Evolutionary conservation across 108 stramenopile species (phyloP).

Genomic region (Bacterosira constricta): DNA sequence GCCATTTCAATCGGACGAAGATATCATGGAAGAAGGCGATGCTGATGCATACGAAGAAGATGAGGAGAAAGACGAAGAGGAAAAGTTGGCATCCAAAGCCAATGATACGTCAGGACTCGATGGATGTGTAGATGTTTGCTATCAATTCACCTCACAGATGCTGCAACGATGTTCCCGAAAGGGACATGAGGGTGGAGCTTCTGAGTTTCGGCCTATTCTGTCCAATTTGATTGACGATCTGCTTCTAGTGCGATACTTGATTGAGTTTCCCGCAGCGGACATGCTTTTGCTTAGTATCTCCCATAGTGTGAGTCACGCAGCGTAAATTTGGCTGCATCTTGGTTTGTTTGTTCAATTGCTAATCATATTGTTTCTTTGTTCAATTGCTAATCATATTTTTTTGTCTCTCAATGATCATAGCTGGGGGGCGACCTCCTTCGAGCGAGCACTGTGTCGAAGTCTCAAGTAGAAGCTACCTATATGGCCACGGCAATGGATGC

Average conservation of each 20-base stretch:
- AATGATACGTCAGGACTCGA: conserved; percentile 58
- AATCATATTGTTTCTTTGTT: too few species aligned
- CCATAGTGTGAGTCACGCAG: conserved; percentile 15
- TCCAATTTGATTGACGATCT: conserved; percentile 89
- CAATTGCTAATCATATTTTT: neutral
- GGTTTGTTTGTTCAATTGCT: neutral
- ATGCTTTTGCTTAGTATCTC: conserved; percentile 77
- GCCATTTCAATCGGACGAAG: conserved; percentile 45
- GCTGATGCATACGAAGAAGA: conserved; percentile 24
- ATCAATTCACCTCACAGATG: conserved; percentile 64
- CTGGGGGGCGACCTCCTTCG: conserved; percentile 65
- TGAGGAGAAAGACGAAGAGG: conserved; percentile 30
- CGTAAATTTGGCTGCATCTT: neutral
- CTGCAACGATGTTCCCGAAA: conserved; percentile 73
- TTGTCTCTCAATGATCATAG: neutral
- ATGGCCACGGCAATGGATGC: conserved; percentile 85
- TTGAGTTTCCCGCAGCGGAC: conserved; percentile 92
- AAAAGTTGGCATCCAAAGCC: conserved; percentile 27
- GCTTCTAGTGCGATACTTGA: conserved; percentile 69
- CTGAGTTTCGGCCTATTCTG: conserved; percentile 89
- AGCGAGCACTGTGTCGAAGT: conserved; percentile 53
- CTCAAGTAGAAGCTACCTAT: conserved; percentile 68
- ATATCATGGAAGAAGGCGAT: conserved; percentile 10
- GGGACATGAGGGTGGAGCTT: conserved; percentile 87
- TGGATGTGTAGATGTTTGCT: conserved; percentile 60